These are phyloP conservation scores for Gomphus bonarii DNA, from an alignment of 1,284 basidiomycete genomes.

Conservation along the genomic window DNA sequence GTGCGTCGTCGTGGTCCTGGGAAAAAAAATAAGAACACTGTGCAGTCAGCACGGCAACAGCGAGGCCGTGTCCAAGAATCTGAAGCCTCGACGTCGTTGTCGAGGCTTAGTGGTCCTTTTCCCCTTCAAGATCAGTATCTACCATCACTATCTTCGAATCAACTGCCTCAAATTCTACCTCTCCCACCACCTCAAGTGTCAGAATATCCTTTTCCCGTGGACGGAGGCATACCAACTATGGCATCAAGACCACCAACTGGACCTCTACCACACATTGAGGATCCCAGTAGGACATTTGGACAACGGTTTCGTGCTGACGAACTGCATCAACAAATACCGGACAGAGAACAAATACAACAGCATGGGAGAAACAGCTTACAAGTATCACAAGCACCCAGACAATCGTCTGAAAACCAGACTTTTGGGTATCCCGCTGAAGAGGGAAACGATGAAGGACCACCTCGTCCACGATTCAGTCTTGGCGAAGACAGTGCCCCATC, in stretches of 20 bases:
- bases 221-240: background rate
- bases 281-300: background rate
- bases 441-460: background rate
- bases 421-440: background rate
- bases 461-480: background rate
- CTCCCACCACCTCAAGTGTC: background rate
- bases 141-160: background rate
- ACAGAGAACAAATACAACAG: background rate
- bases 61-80: background rate
- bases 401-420: background rate
- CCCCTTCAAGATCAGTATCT: background rate
- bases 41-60: background rate
- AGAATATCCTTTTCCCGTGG: background rate
- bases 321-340: background rate
- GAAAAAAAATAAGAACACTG: background rate
- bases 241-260: background rate
- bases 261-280: background rate
- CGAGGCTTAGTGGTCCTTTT: background rate
- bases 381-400: background rate
- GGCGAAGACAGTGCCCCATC: background rate
- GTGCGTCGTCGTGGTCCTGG: constrained; percentile 7
- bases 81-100: background rate
- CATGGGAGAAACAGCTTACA: background rate
- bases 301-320: no score
- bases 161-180: background rate